Percentiles rank a stretch among this genome's conserved stretches.
Evolutionary conservation across 129 eudicot species (phyloP).

Genomic region (Daucus carota): DH1_v3.0 NC_030386.2:35146501-35147000

Average conservation of each 20-base stretch:
- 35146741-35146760: conserved; percentile 51
- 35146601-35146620: neutral
- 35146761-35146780: conserved; percentile 88
- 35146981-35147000: neutral
- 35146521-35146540: neutral
- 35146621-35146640: neutral
- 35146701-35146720: conserved; percentile 66
- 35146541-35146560: neutral
- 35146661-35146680: neutral
- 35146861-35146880: neutral
- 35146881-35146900: neutral
- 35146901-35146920: neutral
- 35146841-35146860: neutral
- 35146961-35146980: neutral
- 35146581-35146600: neutral
- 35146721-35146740: conserved; percentile 48
- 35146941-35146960: neutral
- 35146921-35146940: neutral
- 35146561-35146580: neutral
- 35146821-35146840: conserved; percentile 8
- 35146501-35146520: neutral
- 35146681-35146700: conserved; percentile 39
- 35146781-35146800: conserved; percentile 82
- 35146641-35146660: conserved; percentile 7
- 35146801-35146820: conserved; percentile 26